phyloP scores from a whole-genome alignment of 768 basidiomycete species.

The Kwoniella heveanensis region DNA sequence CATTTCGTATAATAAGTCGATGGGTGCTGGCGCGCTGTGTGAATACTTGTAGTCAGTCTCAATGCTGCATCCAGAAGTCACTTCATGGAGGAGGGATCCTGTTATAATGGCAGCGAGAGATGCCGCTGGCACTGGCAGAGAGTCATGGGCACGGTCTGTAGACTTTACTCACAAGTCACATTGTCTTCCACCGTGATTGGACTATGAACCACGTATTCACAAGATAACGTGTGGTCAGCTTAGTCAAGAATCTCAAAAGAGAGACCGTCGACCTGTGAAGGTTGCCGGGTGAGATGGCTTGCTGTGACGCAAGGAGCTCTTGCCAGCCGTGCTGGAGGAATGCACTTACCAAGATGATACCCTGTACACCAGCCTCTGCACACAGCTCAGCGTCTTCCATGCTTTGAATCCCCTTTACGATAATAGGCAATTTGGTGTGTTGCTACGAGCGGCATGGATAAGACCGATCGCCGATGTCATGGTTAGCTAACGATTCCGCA shows the following conservation, averaged over 20 bases:
- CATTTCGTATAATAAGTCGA: constrained; percentile 70
- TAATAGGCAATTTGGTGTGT: constrained; percentile 59
- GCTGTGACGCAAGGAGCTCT: too few species aligned
- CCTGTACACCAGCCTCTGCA: constrained; percentile 80
- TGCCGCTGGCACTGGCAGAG: too few species aligned
- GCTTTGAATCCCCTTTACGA: constrained; percentile 61
- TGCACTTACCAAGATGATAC: constrained; percentile 66
- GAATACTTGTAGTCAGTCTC: constrained; percentile 7
- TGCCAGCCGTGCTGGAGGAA: too few species aligned
- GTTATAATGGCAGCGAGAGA: too few species aligned
- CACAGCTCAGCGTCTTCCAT: constrained; percentile 79
- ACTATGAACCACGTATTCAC: too few species aligned
- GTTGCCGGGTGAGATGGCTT: too few species aligned
- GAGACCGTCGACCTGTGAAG: neutral
- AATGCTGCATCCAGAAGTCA: too few species aligned
- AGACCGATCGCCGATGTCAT: too few species aligned
- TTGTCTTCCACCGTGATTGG: constrained; percentile 81
- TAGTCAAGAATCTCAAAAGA: neutral
- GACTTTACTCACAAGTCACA: constrained; percentile 57
- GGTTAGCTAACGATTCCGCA: too few species aligned
- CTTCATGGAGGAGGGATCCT: too few species aligned
- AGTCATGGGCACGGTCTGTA: neutral
- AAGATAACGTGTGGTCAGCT: neutral
- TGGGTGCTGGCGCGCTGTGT: constrained; percentile 54
- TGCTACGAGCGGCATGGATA: too few species aligned